A percentile compares a stretch with the other conserved stretches of the same genome.
Evolutionary conservation across 768 basidiomycete genomes (phyloP).

Genomic region (Lactifluus pinguis): DNA sequence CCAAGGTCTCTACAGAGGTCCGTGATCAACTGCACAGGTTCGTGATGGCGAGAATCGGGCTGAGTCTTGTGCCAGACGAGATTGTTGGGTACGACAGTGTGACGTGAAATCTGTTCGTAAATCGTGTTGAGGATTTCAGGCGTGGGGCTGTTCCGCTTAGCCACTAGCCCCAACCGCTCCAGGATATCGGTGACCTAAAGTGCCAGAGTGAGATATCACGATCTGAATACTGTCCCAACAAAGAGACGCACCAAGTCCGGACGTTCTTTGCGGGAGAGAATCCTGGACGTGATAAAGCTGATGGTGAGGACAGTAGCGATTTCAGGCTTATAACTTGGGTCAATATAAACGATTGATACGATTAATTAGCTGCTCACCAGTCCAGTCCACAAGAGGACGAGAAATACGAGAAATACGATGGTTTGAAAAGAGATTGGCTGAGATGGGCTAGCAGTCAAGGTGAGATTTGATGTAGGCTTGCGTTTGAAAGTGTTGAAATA

Average conservation of each 20-base stretch:
- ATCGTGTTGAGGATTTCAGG: not conserved
- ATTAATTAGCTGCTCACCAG: not conserved
- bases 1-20: too few relatives aligned
- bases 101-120: not conserved
- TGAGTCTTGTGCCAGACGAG: too few relatives aligned
- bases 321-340: not conserved
- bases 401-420: not conserved
- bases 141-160: not conserved
- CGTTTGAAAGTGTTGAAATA: not conserved
- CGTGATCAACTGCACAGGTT: too few relatives aligned
- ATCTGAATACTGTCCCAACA: not conserved
- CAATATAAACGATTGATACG: not conserved
- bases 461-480: not conserved
- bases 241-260: not conserved
- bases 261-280: not conserved
- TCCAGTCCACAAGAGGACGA: not conserved
- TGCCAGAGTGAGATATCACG: not conserved
- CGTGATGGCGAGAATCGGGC: too few relatives aligned
- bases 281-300: not conserved
- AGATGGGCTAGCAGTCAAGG: not conserved
- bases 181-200: not conserved
- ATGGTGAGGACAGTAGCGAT: not conserved
- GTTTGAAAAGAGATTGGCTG: not conserved
- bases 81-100: too few relatives aligned
- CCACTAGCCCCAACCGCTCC: not conserved